Percentiles rank a stretch among this genome's conserved stretches.
Evolutionary conservation across 106 monocot genomes (phyloP).

Genomic region (Iris macrosiphon): DNA sequence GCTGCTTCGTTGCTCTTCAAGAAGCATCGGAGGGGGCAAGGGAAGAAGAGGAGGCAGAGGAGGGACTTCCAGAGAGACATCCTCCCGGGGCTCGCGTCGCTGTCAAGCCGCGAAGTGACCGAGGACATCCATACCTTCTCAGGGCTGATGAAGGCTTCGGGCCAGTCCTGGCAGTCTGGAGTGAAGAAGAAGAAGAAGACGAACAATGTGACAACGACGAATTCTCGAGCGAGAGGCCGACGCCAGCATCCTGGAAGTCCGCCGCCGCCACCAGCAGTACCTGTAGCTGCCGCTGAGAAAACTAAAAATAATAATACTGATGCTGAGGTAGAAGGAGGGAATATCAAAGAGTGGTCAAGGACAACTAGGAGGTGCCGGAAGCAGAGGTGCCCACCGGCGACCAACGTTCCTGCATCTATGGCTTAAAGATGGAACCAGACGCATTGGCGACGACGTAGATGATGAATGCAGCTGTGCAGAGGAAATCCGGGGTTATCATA

Average conservation of each 20-base stretch:
- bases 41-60: slow-evolving; percentile 32
- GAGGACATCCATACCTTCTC: slow-evolving; percentile 55
- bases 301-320: slow-evolving; percentile 10
- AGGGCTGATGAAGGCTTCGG: slow-evolving; percentile 29
- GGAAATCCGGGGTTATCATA: no score
- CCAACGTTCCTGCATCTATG: not conserved
- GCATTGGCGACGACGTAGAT: no score
- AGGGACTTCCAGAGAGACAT: slow-evolving; percentile 72
- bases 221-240: slow-evolving; percentile 12
- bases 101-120: slow-evolving; percentile 45
- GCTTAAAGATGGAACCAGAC: not conserved
- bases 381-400: slow-evolving; percentile 1
- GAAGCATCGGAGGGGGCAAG: slow-evolving; percentile 25
- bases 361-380: slow-evolving; percentile 6
- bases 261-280: not conserved
- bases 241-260: slow-evolving; percentile 3
- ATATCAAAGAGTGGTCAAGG: slow-evolving; percentile 12
- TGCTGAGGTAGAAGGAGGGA: not conserved
- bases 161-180: slow-evolving; percentile 22
- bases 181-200: slow-evolving; percentile 15
- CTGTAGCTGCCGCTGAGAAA: no score
- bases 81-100: slow-evolving; percentile 47
- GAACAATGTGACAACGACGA: not conserved
- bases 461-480: no score
- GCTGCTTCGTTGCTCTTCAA: slow-evolving; percentile 19